Evolutionary conservation across 495 filamentous ascomycete species (phyloP), one percentile per base, ranked within the genome.

Genomic region (Penicillium atrosanguineum): DNA sequence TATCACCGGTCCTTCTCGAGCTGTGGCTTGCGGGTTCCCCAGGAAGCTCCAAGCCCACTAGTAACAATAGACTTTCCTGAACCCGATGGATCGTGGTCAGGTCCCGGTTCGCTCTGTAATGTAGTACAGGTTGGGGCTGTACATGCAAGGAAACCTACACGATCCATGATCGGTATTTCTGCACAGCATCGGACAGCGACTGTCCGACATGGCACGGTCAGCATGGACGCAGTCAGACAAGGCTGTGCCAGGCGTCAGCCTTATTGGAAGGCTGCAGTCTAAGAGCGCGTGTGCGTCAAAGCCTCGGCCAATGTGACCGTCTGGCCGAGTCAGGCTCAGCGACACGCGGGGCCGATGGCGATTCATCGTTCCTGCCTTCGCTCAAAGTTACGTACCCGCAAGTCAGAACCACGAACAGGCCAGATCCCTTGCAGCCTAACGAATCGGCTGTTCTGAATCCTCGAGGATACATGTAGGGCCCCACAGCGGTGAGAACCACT

Each of bases 211-310:
- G 28, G 34, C 44, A 41, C 21, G n/a, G 34, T 53, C 50, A 46
- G 43, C 31, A 31, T n/a, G 20, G 37, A 46, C n/a, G 21, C 51
- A 52, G 46, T 50, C 54, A 65, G 70, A 64, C 69, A 19, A n/a
- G 38, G 38, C 38, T 43, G 21, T 42, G 29, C 31, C 12, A 36
- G 48, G 39, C 48, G 25, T 42, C 48, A 50, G 39, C 19, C 68
- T 69, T 66, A 69, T 59, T 74, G 68, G 67, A 52, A 59, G 69
- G 72, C 70, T 70, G 65, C 66, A 69, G 71, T 55, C 59, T 60
- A 55, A 37, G 41, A 29, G 52, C 53, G 52, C 42, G 50, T 46
- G 31, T 40, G 47, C 48, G 48, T 34, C 56, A 53, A 51, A 48
- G 38, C 46, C 46, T 50, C 25, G 40, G 21, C 8, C 12, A 18